Base-by-base conservation (phyloP, 2,329 filamentous ascomycete species). In the Epichloe aotearoae region DNA sequence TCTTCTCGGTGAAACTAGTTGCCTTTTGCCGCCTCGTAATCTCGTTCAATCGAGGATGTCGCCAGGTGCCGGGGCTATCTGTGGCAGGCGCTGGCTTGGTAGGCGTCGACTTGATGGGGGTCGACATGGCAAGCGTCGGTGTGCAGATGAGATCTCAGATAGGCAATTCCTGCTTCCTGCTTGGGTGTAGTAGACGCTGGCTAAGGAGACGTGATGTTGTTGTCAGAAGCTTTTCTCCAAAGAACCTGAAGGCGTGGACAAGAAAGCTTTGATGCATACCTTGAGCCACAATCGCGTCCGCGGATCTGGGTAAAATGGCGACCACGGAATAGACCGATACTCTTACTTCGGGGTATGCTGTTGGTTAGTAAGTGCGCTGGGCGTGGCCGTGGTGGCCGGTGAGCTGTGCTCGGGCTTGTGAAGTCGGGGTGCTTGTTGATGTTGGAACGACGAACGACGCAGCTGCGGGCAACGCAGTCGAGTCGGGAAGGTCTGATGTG, bases 11-110 rank as follows among this genome's bases (percentile, higher is more conserved):
- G 65, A 97, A 95, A 46, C 76, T 86, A 14, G 82, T 81, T 19
- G 83, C 83, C 64, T 87, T 83, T 63, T 89, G 86, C 48, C 93
- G 82, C 55, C 79, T 78, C 15, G 86, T 82, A 63, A 98, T 94
- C 68, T 97, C 91, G 61, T 88, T 78, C 56, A 96, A 76, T 55
- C 84, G 82, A 36, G 93, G 93, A 66, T 98, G 93, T 62, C 83
- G 80, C 91, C 93, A 98, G 63, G 83, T 88, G 50, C 91, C 90
- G 6, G 87, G 78, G 59, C 76, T 80, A 49, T 80, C 77, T 30
- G 67, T 62, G 20, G 61, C 55, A 1, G 66, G 56, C 17, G 65
- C 52, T 42, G 67, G 64, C 65, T 74, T 63, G 62, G 75, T 54
- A 56, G 77, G 61, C 57, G 69, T 70, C 37, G 62, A 59, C 52